A percentile compares a stretch with the other conserved stretches of the same genome.
These are phyloP conservation scores for Tetracentron sinense DNA, from an alignment of 164 flowering plant species.

Conservation along the genomic window DNA sequence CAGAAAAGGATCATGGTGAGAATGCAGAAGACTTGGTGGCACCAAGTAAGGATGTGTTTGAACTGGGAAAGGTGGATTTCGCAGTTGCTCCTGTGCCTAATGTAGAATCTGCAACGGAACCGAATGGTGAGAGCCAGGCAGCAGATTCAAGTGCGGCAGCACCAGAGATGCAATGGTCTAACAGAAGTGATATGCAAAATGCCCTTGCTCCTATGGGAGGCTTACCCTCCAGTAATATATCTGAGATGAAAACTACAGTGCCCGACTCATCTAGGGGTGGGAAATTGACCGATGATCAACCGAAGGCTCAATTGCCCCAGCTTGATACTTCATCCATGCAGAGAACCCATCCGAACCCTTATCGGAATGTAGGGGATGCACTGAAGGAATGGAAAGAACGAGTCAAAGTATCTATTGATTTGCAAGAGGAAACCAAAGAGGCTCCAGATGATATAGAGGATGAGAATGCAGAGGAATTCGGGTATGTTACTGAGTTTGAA, in stretches of 20 bases:
- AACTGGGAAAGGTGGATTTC: slow-evolving; percentile 19
- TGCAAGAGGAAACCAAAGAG: slow-evolving; percentile 32
- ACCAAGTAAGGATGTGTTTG: slow-evolving; percentile 25
- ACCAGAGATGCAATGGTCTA: slow-evolving; percentile 43
- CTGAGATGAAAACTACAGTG: slow-evolving; percentile 41
- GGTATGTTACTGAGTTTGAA: slow-evolving; percentile 65
- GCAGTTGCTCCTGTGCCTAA: slow-evolving; percentile 20
- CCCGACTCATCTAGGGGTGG: slow-evolving; percentile 39
- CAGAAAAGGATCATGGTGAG: slow-evolving; percentile 23
- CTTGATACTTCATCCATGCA: slow-evolving; percentile 38
- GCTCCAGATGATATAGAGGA: slow-evolving; percentile 43
- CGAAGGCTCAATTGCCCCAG: slow-evolving; percentile 35
- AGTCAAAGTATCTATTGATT: slow-evolving; percentile 60
- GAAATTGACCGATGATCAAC: slow-evolving; percentile 33
- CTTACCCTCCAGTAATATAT: slow-evolving; percentile 31
- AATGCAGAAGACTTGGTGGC: slow-evolving; percentile 27
- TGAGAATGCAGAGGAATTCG: slow-evolving; percentile 64
- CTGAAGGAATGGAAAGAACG: slow-evolving; percentile 88
- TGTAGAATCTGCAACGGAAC: slow-evolving; percentile 35
- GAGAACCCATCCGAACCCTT: slow-evolving; percentile 65
- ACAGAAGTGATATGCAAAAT: slow-evolving; percentile 34
- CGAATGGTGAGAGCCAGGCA: slow-evolving; percentile 25
- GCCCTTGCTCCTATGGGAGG: slow-evolving; percentile 48
- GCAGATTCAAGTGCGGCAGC: slow-evolving; percentile 30
- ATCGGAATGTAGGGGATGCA: slow-evolving; percentile 76